A percentile compares a stretch with the other conserved stretches of the same genome.
Conservation (phyloP, 352 stramenopile genomes). For the Pythium aristosporum region DNA sequence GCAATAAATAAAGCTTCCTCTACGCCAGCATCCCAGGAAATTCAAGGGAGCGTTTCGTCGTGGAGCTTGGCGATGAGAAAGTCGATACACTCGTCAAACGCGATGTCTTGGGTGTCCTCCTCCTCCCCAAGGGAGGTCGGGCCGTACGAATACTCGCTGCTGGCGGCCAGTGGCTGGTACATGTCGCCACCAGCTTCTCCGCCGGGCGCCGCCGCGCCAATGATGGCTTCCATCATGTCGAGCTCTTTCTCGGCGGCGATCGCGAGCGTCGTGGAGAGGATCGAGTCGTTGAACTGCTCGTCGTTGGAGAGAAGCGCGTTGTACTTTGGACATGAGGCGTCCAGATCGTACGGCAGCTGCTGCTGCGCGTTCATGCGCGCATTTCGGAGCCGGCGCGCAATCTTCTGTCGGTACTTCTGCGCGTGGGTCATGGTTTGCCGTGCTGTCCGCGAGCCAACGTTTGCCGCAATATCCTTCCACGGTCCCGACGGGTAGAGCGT, state of each 20-base stretch:
- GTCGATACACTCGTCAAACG: conserved; percentile 82
- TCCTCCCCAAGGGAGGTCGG: conserved; percentile 26
- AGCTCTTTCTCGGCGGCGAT: conserved; percentile 72
- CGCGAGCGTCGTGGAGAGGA: conserved; percentile 69
- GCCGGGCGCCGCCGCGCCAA: conserved; percentile 18
- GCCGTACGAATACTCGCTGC: conserved; percentile 25
- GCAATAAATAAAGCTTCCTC: neutral
- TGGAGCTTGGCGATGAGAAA: conserved; percentile 60
- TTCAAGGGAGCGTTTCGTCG: conserved; percentile 25
- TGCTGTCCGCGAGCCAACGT: conserved; percentile 69
- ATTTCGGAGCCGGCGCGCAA: conserved; percentile 67
- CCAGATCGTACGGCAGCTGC: conserved; percentile 64
- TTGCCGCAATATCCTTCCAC: conserved; percentile 77
- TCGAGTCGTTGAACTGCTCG: conserved; percentile 82
- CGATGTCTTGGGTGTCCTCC: conserved; percentile 53
- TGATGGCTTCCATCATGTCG: conserved; percentile 48
- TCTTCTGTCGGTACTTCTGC: conserved; percentile 86
- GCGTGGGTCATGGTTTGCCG: conserved; percentile 82
- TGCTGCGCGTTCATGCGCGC: conserved; percentile 67
- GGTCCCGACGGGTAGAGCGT: conserved; percentile 71
- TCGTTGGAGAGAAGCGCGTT: conserved; percentile 68
- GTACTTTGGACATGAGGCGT: conserved; percentile 60
- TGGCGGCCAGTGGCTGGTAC: conserved; percentile 47
- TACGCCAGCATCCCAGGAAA: neutral
- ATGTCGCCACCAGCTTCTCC: conserved; percentile 2